Percentiles rank a stretch among this genome's conserved stretches.
phyloP scores from a whole-genome alignment of 2,329 filamentous ascomycete species.

The Intubia oerlemansii region DNA sequence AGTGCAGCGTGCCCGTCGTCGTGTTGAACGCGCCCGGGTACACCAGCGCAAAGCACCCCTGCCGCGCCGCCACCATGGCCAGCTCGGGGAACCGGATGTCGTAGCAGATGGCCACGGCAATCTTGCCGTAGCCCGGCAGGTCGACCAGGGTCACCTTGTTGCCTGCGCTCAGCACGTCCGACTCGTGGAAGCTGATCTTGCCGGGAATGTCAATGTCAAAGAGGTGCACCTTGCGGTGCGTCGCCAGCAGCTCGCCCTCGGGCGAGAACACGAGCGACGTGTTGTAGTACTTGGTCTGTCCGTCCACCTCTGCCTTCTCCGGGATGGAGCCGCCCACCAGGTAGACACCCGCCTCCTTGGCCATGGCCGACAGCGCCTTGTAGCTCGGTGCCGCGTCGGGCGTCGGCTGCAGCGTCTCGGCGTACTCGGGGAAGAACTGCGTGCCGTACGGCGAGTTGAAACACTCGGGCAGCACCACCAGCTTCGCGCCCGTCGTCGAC shows the following conservation, averaged over 20 bases:
- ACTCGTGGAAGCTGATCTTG: conserved; percentile 80
- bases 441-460: conserved; percentile 97
- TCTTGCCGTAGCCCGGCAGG: conserved; percentile 68
- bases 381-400: conserved; percentile 64
- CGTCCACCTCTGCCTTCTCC: conserved; percentile 36
- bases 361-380: conserved; percentile 64
- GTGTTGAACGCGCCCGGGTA: conserved; percentile 97
- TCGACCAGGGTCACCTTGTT: conserved; percentile 73
- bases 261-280: conserved; percentile 72
- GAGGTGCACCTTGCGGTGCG: conserved; percentile 82
- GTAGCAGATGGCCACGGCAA: conserved; percentile 89
- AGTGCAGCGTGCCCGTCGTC: conserved; percentile 82
- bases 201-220: conserved; percentile 97
- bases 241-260: conserved; percentile 56
- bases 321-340: conserved; percentile 86
- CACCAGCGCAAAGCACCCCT: conserved; percentile 55
- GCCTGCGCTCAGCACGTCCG: conserved; percentile 69
- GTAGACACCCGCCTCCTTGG: conserved; percentile 57
- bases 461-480: conserved; percentile 90
- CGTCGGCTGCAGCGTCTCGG: conserved; percentile 63
- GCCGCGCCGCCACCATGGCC: conserved; percentile 68
- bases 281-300: conserved; percentile 51
- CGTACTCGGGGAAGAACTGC: conserved; percentile 75
- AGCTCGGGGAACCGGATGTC: conserved; percentile 93
- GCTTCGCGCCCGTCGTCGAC: conserved; percentile 49